Evolutionary conservation across 305 asterid genomes (phyloP).

Genomic region (Galium porrigens): DNA sequence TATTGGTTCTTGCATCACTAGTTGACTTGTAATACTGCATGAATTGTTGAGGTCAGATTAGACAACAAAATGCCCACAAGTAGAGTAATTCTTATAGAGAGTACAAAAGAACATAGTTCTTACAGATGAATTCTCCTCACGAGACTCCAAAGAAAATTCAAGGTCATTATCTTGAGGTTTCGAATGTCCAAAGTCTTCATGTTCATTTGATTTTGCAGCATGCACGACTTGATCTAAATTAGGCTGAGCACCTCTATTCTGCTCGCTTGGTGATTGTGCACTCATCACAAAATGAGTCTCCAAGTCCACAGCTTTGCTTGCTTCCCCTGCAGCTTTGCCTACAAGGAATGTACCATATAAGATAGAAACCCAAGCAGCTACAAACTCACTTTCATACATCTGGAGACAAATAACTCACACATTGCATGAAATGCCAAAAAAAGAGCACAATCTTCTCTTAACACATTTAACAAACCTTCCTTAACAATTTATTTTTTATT

Average conservation of each 20-base stretch:
- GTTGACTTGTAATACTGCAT: not conserved
- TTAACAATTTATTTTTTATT: not conserved
- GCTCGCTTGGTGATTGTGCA: constrained; percentile 1
- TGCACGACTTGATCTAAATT: constrained; percentile 1
- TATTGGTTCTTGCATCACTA: not conserved
- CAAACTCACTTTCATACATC: not conserved
- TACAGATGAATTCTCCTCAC: not conserved
- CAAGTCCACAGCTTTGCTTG: not conserved
- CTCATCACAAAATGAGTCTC: constrained; percentile 4
- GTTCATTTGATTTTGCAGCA: constrained; percentile 3
- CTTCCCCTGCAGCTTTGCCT: not conserved
- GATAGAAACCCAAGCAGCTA: not conserved
- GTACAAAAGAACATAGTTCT: not conserved
- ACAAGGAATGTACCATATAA: not conserved
- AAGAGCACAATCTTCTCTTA: not conserved
- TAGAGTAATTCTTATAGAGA: not conserved
- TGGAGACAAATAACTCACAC: not conserved
- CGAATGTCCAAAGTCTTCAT: constrained; percentile 7
- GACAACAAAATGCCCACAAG: not conserved
- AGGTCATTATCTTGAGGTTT: not conserved
- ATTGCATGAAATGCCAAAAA: not conserved
- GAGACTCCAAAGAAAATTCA: not conserved
- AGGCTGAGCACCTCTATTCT: not conserved
- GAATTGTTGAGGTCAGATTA: not conserved
- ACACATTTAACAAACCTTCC: not conserved